Evolutionary conservation across 257 asterid genomes (phyloP).

Genomic region (Solanum chaucha): DNA sequence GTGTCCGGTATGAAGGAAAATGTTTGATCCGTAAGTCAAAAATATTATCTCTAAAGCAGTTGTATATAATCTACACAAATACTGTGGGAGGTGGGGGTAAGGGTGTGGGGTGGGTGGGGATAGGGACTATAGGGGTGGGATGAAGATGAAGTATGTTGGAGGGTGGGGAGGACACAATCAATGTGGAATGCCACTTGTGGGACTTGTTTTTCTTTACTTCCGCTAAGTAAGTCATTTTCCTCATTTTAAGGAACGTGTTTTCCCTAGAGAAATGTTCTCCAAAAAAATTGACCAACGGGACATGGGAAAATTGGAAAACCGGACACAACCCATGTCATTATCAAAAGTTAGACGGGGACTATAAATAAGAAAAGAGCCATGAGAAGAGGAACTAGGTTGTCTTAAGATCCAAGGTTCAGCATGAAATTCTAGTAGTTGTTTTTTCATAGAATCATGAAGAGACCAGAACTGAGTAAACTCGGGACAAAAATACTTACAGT

Average conservation of each 20-base stretch:
- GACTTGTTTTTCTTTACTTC: not conserved
- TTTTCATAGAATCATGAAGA: not conserved
- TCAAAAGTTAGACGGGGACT: not conserved
- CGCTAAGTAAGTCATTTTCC: not conserved
- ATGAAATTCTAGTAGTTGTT: not conserved
- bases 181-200: not conserved
- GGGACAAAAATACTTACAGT: not conserved
- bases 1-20: not conserved
- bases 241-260: not conserved
- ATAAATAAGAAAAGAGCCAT: not conserved
- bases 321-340: not conserved
- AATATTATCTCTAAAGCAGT: not conserved
- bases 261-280: not conserved
- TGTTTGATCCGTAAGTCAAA: not conserved
- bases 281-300: not conserved
- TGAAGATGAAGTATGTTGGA: not conserved
- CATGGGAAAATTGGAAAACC: not conserved
- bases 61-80: not conserved
- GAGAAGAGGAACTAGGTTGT: not conserved
- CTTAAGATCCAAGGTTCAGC: not conserved
- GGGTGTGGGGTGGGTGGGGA: not conserved
- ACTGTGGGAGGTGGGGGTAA: not conserved
- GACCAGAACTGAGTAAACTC: not conserved
- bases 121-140: not conserved
- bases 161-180: not conserved